Percentiles rank a stretch among this genome's conserved stretches.
Conservation (phyloP, 371 early-diverging fungal genomes). For the Ecytonucleospora hepatopenaei region DNA sequence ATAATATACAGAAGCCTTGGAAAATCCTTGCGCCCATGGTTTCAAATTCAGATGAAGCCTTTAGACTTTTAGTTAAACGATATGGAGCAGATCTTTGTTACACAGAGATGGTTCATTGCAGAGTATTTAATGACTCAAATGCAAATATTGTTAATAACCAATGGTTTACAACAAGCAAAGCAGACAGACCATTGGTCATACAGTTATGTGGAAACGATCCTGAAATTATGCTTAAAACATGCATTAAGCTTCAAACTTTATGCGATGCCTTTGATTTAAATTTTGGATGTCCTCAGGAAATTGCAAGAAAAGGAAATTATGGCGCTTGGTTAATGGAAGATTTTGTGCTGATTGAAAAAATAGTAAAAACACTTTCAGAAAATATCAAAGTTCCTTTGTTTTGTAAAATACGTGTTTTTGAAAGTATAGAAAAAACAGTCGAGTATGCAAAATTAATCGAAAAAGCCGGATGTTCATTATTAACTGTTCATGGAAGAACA, state of each 20-base stretch:
- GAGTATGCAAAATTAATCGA: slow-evolving; percentile 89
- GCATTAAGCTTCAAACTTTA: slow-evolving; percentile 60
- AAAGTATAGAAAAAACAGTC: slow-evolving; percentile 74
- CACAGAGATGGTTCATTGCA: slow-evolving; percentile 95
- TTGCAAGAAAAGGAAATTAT: slow-evolving; percentile 80
- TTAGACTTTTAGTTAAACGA: slow-evolving; percentile 72
- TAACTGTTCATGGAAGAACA: slow-evolving; percentile 85
- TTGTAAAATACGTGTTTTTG: slow-evolving; percentile 85
- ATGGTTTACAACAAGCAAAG: slow-evolving; percentile 60
- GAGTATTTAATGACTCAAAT: slow-evolving; percentile 63
- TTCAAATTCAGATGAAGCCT: slow-evolving; percentile 68
- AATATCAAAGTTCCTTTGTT: slow-evolving; percentile 82
- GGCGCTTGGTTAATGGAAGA: slow-evolving; percentile 81
- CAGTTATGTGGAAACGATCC: slow-evolving; percentile 97
- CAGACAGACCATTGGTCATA: slow-evolving; percentile 74
- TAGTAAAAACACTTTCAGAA: slow-evolving; percentile 63
- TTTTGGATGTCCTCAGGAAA: slow-evolving; percentile 88
- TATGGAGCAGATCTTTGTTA: slow-evolving; percentile 82
- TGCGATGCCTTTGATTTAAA: slow-evolving; percentile 91
- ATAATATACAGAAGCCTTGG: slow-evolving; percentile 31
- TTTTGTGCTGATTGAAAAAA: slow-evolving; percentile 64
- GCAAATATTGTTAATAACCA: slow-evolving; percentile 26
- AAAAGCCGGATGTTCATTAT: slow-evolving; percentile 66
- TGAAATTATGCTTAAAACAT: slow-evolving; percentile 67
- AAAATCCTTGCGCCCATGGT: slow-evolving; percentile 48